These are phyloP conservation scores for Zygosaccharomyces pseudorouxii DNA, from an alignment of 805 yeast genomes.

Conservation along the genomic window DNA sequence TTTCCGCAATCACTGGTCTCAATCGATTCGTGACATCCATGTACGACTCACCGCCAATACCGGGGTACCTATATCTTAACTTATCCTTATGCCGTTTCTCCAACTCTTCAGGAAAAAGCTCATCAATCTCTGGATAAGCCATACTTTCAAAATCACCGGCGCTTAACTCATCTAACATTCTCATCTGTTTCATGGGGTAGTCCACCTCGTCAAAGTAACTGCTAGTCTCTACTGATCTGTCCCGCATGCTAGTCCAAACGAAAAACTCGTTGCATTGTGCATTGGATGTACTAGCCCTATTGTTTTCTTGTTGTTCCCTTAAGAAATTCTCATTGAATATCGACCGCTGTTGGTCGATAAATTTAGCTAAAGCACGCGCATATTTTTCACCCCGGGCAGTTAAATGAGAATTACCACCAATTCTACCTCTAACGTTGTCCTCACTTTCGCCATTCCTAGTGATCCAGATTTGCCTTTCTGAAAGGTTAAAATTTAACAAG, in stretches of 20 bases:
- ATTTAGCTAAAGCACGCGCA: constrained; percentile 65
- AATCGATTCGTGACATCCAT: constrained; percentile 88
- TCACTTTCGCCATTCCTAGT: constrained; percentile 91
- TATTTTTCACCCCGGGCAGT: constrained; percentile 77
- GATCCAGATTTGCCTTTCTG: constrained; percentile 89
- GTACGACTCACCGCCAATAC: constrained; percentile 95
- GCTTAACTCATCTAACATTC: constrained; percentile 90
- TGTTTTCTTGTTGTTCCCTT: constrained; percentile 29
- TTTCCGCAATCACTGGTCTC: constrained; percentile 84
- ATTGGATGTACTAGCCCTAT: not conserved
- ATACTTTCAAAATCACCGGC: constrained; percentile 91
- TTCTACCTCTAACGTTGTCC: constrained; percentile 78
- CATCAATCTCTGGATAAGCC: constrained; percentile 84
- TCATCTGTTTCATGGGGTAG: constrained; percentile 78
- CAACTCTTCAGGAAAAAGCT: constrained; percentile 70
- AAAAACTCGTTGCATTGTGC: constrained; percentile 59
- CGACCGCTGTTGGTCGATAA: constrained; percentile 64
- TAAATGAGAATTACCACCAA: constrained; percentile 86
- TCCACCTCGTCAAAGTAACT: constrained; percentile 65
- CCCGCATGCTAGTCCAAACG: constrained; percentile 89
- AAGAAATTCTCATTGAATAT: constrained; percentile 56
- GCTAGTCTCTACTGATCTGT: constrained; percentile 75
- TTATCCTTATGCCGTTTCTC: constrained; percentile 71
- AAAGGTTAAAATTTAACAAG: constrained; percentile 78
- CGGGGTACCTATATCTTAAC: constrained; percentile 86